Evolutionary conservation across 2,329 filamentous ascomycete genomes (phyloP), one percentile per base, ranked within the genome.

Genomic region (Neocatenulostroma microsporum): DNA sequence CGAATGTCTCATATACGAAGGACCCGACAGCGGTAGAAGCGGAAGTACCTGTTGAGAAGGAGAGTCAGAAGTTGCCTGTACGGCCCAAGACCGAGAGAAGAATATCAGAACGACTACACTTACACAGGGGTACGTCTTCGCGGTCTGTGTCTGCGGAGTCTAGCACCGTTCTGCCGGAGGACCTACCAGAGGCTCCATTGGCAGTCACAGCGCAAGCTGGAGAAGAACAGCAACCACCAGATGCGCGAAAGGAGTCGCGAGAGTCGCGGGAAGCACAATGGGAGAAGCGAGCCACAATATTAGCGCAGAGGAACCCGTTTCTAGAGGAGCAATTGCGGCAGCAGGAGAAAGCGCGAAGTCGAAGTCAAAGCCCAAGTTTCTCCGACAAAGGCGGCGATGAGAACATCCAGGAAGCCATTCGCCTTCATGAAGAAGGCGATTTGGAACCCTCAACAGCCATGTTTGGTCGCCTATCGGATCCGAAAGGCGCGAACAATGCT

Each of bases 381-480:
- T 57, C 55, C 37, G 56, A 62, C 40, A 46, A 54, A 27, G 50
- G 46, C 20, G 61, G 61, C 36, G 67, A 69, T 47, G 63, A 63
- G 50, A 80, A 84, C 61, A 94, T 98, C 40, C 89, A 95, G 62
- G 81, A 93, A 64, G 91, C 91, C n/a, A 98, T 98, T 57, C 75
- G 82, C 43, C 70, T 96, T 46, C 91, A 98, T 59, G 91, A 98
- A 63, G 72, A 70, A 30, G 89, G 89, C 39, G 74, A 91, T 42
- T 72, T 94, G 39, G 76, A 78, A 53, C 66, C 71, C 53, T 91
- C 87, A 36, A 95, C 91, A n/a, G 68, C 69, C 35, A 76, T 96
- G 63, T 98, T 98, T 64, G 83, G 78, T 19, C 70, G 72, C 42
- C 69, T 98, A 49, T 91, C 91, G 36, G 81, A 94, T 58, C 84